Evolutionary conservation across 768 basidiomycete genomes (phyloP), one percentile per base, ranked within the genome.

Genomic region (Mycena metata): DNA sequence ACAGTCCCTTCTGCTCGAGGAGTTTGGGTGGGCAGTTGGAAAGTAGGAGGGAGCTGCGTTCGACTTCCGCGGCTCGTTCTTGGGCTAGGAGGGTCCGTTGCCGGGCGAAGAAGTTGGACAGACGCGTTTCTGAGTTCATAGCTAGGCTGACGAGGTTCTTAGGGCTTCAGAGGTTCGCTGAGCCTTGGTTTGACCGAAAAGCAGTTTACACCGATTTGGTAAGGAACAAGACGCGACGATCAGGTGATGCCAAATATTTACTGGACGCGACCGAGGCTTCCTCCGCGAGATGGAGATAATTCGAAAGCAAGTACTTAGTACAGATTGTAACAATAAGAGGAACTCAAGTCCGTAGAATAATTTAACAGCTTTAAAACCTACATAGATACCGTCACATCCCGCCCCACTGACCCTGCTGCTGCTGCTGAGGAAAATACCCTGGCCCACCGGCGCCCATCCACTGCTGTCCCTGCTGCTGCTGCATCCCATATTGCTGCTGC

Each of bases 1-100:
- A 91, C 12, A 99, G 83, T 4, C 96, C 96, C 64, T 92, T 91
- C 71, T 93, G 90, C 77, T 97, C 95, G n/a, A 99, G 84, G 11
- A 96, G 82, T 70, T 90, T 93, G 0, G 91, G 91, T 2, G 91
- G 88, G 74, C 94, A 96, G 64, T 94, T 94, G 11, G 93, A 90
- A 21, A 96, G 83, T 39, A 97, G 81, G 51, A 98, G 82, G 10
- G 92, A 89, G 16, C 87, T 92, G 43, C 93, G 87, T 66, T 92
- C 90, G 69, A 96, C 87, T 74, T 98, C 97, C n/a, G 93, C 92
- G 47, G 89, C 85, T 33, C 93, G 88, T 79, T 99, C 97, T 64
- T 80, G 81, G 13, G 84, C 73, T 7, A 98, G 84, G 19, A 99
- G 85, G 5, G 81, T 69, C 23, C 89, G 83, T 51, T 96, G 93